Base-by-base conservation (phyloP, 768 basidiomycete genomes). In the Mycena rebaudengoi region DNA sequence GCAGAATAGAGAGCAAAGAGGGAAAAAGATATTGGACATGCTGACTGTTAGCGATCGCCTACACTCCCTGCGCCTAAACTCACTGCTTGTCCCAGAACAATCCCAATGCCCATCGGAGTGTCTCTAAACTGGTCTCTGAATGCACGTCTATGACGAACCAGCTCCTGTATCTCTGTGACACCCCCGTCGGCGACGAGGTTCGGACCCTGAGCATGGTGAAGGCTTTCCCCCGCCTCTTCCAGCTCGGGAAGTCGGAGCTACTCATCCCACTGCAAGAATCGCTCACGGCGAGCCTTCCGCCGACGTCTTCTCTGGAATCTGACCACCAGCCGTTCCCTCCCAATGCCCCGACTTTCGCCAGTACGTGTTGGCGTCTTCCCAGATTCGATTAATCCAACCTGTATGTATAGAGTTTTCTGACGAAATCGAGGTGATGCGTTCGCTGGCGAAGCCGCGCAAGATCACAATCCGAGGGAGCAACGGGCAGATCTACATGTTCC, bases 181-280 rank as follows among this genome's bases (percentile, higher is more conserved):
- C 80, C 62, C 78, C 70, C 8, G 79, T 90, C 35, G 71, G 75
- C 8, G 64, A 81, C 25, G 55, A 72, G 18, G 80, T 72, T 64
- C 76, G 67, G 70, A 69, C 74, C 35, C 70, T 86, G 41, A 80
- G 74, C 76, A 78, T 88, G 83, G 71, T 80, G 81, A 88, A 81
- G 70, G 69, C 85, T 73, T 82, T 94, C 82, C 78, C 85, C 76
- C 46, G 79, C 67, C 72, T 97, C 28, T 81, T 81, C 23, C 73
- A 72, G 21, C 77, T 92, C 23, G 86, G 87, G n/a, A 83, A 81
- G 18, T 91, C 88, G 18, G 79, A 80, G 4, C 77, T 98, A 70
- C 90, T 99, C 56, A 89, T 99, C 32, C 98, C 98, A 0, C 80
- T 98, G 5, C 97, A 98, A 79, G 92, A 95, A 71, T 96, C 94